A percentile compares a stretch with the other conserved stretches of the same genome.
phyloP scores from a whole-genome alignment of 805 yeast genomes.

The Pichia deserticola region DNA sequence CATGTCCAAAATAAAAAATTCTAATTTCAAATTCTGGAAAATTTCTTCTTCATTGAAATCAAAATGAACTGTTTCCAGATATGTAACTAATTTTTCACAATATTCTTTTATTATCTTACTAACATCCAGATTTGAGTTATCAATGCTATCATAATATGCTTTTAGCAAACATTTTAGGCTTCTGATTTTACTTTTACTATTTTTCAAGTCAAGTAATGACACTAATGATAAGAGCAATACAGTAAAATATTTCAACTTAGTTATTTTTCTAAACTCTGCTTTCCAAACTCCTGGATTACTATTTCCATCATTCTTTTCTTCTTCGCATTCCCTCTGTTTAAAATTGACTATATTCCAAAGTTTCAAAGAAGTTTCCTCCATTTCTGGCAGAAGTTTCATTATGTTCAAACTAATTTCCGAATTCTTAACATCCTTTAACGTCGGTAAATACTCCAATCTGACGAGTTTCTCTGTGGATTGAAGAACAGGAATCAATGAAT shows the following conservation, averaged over 20 bases:
- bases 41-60: not conserved
- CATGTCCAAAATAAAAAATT: slow-evolving; percentile 27
- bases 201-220: slow-evolving; percentile 19
- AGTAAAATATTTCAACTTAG: slow-evolving; percentile 23
- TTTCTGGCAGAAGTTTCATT: not conserved
- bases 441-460: slow-evolving; percentile 4
- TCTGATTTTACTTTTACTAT: slow-evolving; percentile 22
- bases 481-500: slow-evolving; percentile 12
- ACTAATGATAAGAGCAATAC: slow-evolving; percentile 26
- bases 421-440: not conserved
- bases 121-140: slow-evolving; percentile 15
- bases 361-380: slow-evolving; percentile 21
- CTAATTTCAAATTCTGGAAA: slow-evolving; percentile 13
- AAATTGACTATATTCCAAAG: slow-evolving; percentile 33
- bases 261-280: not conserved
- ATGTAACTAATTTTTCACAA: slow-evolving; percentile 20
- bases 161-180: slow-evolving; percentile 27
- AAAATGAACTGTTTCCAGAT: slow-evolving; percentile 15
- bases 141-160: slow-evolving; percentile 24
- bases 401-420: not conserved
- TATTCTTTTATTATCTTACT: slow-evolving; percentile 24
- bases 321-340: slow-evolving; percentile 9
- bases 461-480: slow-evolving; percentile 11
- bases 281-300: not conserved
- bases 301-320: slow-evolving; percentile 7